Percentiles rank a stretch among this genome's conserved stretches.
Evolutionary conservation across 179 eudicot genomes (phyloP).

Genomic region (Pouteria campechiana): DNA sequence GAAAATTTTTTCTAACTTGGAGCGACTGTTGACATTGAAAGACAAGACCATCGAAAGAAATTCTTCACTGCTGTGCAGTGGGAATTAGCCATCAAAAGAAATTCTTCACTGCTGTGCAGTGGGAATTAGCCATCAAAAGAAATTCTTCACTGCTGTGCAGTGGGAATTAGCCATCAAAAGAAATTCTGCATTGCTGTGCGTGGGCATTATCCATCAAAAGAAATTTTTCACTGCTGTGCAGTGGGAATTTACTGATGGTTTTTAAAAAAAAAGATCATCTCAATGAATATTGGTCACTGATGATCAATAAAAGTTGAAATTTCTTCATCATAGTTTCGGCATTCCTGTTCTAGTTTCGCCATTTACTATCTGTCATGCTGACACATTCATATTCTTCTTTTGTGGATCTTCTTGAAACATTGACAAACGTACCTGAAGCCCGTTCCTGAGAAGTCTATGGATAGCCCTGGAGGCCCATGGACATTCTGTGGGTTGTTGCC

Average conservation of each 20-base stretch:
- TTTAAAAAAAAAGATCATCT: neutral
- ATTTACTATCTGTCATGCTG: neutral
- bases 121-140: neutral
- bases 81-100: neutral
- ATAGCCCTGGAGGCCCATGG: constrained; percentile 66
- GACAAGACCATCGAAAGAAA: no score
- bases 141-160: neutral
- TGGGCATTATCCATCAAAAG: neutral
- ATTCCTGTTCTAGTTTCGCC: neutral
- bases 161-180: neutral
- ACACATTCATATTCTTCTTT: no score
- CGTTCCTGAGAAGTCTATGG: constrained; percentile 50
- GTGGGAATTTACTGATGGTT: neutral
- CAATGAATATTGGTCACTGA: neutral
- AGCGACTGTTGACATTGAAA: no score
- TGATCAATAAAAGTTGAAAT: neutral
- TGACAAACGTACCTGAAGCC: constrained; percentile 20
- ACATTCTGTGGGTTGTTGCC: constrained; percentile 63
- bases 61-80: neutral
- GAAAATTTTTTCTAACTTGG: neutral
- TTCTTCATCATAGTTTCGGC: neutral
- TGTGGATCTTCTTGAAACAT: no score
- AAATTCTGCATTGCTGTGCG: neutral
- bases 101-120: neutral
- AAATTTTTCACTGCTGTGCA: neutral